Percentiles rank a stretch among this genome's conserved stretches.
These are phyloP conservation scores for Ustilaginoidea virens DNA, from an alignment of 2,329 filamentous ascomycete species.

Conservation along the genomic window DNA sequence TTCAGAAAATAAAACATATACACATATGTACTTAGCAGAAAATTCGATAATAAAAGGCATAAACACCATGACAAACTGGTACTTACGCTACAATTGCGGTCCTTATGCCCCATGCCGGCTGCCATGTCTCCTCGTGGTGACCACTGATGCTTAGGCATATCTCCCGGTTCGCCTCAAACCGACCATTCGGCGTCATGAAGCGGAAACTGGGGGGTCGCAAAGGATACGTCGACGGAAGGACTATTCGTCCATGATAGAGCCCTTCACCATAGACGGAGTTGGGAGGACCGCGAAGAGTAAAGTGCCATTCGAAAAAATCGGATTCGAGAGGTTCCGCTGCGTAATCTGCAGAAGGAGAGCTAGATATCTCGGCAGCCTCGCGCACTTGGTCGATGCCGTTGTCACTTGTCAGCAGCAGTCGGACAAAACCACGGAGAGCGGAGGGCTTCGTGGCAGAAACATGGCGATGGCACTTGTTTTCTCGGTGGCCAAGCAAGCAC, in stretches of 20 bases:
- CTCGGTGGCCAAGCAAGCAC: slow-evolving; percentile 10
- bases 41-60: too few relatives aligned
- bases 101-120: slow-evolving; percentile 91
- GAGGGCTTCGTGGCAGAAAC: too few relatives aligned
- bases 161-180: slow-evolving; percentile 93
- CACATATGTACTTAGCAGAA: too few relatives aligned
- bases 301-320: slow-evolving; percentile 98
- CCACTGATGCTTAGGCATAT: slow-evolving; percentile 90
- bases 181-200: slow-evolving; percentile 78
- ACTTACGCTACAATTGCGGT: slow-evolving; percentile 58
- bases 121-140: slow-evolving; percentile 97
- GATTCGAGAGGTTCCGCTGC: slow-evolving; percentile 71
- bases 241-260: slow-evolving; percentile 90
- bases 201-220: slow-evolving; percentile 89
- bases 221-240: slow-evolving; percentile 78
- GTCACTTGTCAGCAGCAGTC: too few relatives aligned
- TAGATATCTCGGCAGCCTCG: slow-evolving; percentile 77
- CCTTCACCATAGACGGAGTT: slow-evolving; percentile 64
- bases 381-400: slow-evolving; percentile 40
- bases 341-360: slow-evolving; percentile 70
- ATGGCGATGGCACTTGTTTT: not conserved
- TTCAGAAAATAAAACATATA: too few relatives aligned
- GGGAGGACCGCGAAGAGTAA: slow-evolving; percentile 84
- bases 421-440: not conserved
- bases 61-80: not conserved